These are phyloP conservation scores for Dispira simplex DNA, from an alignment of 192 early-diverging fungal species.

Conservation along the genomic window DNA sequence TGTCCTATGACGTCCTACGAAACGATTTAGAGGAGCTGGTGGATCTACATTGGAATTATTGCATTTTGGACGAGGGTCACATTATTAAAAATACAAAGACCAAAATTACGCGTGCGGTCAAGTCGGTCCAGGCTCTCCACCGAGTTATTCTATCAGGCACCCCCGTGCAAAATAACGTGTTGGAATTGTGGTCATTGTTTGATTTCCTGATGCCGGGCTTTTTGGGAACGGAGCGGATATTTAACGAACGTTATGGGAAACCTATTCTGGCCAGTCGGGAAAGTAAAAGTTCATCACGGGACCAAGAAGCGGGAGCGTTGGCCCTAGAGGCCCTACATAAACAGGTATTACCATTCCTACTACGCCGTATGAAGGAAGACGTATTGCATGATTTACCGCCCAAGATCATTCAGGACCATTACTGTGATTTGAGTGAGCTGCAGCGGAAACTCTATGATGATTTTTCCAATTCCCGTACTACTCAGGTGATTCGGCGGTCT, in stretches of 20 bases:
- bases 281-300: conserved; percentile 43
- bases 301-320: conserved; percentile 24
- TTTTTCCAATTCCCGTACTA: conserved; percentile 58
- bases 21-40: conserved; percentile 82
- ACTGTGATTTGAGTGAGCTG: conserved; percentile 85
- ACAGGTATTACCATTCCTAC: conserved; percentile 89
- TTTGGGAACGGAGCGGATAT: conserved; percentile 83
- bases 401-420: conserved; percentile 99
- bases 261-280: conserved; percentile 85
- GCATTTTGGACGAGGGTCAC: conserved; percentile 95
- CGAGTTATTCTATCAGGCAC: conserved; percentile 93
- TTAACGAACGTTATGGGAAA: conserved; percentile 87
- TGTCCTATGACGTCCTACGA: conserved; percentile 93
- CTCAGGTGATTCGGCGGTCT: conserved; percentile 10
- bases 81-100: conserved; percentile 92
- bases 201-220: conserved; percentile 99
- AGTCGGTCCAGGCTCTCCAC: conserved; percentile 71
- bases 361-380: conserved; percentile 96
- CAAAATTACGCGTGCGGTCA: conserved; percentile 86
- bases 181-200: conserved; percentile 96
- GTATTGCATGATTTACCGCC: conserved; percentile 92
- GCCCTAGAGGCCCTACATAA: conserved; percentile 91
- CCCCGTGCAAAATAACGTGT: conserved; percentile 94
- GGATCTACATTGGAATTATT: conserved; percentile 76
- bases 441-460: conserved; percentile 89